phyloP scores from a whole-genome alignment of 2,329 filamentous ascomycete species.

The Fusarium gaditjirri region DNA sequence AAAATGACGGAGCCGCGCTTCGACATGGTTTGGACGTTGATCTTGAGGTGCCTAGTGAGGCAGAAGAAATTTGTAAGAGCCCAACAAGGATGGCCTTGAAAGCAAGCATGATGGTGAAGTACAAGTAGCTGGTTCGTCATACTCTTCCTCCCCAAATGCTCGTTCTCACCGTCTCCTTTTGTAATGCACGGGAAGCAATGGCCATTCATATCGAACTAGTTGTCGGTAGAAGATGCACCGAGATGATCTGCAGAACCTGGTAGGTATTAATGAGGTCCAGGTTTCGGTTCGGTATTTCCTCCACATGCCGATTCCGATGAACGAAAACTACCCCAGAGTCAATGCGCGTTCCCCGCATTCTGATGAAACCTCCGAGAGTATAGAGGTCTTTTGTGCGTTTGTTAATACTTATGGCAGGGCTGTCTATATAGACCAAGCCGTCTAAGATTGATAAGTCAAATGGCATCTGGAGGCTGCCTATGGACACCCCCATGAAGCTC shows the following conservation, averaged over 20 bases:
- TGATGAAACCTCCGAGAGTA: not conserved
- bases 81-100: not conserved
- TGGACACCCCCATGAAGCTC: not conserved
- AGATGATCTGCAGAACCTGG: not conserved
- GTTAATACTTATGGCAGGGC: not conserved
- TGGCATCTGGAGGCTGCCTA: not conserved
- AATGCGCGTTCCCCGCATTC: not conserved
- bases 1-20: not conserved
- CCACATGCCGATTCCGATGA: conserved; percentile 1
- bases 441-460: not conserved
- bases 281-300: not conserved
- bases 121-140: not conserved
- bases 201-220: not conserved
- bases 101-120: not conserved
- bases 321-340: not conserved
- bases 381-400: not conserved
- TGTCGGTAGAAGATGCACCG: not conserved
- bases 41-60: not conserved
- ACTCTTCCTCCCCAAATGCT: not conserved
- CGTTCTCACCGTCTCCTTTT: not conserved
- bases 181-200: not conserved
- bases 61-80: not conserved
- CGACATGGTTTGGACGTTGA: not conserved
- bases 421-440: not conserved
- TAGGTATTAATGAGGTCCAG: not conserved